Conservation (phyloP, 2,329 filamentous ascomycete species). For the Aspergillus sp. region DNA sequence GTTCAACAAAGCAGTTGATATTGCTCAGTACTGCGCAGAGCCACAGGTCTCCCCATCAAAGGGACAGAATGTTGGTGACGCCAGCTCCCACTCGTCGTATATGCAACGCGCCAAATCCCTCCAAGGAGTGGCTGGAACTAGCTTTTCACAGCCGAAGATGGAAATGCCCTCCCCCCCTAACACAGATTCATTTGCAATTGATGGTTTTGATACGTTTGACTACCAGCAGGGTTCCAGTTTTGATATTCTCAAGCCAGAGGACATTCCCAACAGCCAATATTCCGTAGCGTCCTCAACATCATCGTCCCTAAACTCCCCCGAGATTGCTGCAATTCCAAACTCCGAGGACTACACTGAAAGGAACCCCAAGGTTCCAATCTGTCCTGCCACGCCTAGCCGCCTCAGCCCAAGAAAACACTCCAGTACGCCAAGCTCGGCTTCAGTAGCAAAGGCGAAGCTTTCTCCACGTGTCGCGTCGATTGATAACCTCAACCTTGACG, state of each 20-base stretch:
- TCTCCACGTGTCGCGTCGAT: constrained; percentile 47
- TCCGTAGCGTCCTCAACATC: constrained; percentile 42
- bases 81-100: constrained; percentile 34
- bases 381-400: constrained; percentile 26
- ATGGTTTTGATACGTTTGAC: constrained; percentile 54
- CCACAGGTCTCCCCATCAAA: constrained; percentile 42
- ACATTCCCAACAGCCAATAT: constrained; percentile 43
- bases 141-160: constrained; percentile 38
- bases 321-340: constrained; percentile 48
- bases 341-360: constrained; percentile 24
- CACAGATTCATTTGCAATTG: constrained; percentile 48
- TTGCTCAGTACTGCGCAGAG: constrained; percentile 40
- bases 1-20: constrained; percentile 40
- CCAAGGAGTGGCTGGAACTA: constrained; percentile 44
- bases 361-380: constrained; percentile 32
- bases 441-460: constrained; percentile 34
- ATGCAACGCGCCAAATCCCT: constrained; percentile 49
- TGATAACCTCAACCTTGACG: constrained; percentile 51
- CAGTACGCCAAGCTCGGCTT: constrained; percentile 20
- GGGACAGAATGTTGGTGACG: constrained; percentile 32
- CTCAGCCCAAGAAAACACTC: constrained; percentile 21
- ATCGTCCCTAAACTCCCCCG: constrained; percentile 55
- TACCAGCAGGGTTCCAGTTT: constrained; percentile 48
- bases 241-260: constrained; percentile 27
- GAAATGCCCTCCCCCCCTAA: constrained; percentile 59